Conservation (phyloP, 345 rosid genomes). For the Turritis glabra region DNA sequence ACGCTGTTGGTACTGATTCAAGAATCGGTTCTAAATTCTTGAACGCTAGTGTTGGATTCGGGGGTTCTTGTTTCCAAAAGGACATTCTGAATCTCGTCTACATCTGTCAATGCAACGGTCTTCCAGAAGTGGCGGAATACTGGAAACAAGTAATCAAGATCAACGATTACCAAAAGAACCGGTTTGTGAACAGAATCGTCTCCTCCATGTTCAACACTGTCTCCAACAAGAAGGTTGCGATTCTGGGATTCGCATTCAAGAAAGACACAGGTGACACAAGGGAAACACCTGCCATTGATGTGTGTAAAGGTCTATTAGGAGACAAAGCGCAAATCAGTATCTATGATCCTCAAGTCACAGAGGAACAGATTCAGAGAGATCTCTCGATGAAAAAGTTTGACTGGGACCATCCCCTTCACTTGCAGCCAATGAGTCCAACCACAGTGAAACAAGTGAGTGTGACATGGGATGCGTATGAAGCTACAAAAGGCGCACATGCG, state of each 20-base stretch:
- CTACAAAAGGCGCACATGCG: constrained; percentile 80
- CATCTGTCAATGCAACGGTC: constrained; percentile 93
- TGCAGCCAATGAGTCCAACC: constrained; percentile 90
- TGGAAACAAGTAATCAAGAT: constrained; percentile 97
- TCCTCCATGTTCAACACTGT: constrained; percentile 92
- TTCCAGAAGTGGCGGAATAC: constrained; percentile 90
- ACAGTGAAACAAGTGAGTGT: constrained; percentile 75
- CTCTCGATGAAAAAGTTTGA: constrained; percentile 90
- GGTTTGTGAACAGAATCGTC: constrained; percentile 84
- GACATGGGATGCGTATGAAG: constrained; percentile 85
- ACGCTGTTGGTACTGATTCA: constrained; percentile 80
- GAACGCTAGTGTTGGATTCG: constrained; percentile 89
- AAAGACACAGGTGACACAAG: constrained; percentile 92
- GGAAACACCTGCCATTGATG: constrained; percentile 92
- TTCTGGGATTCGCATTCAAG: constrained; percentile 88
- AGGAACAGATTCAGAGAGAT: constrained; percentile 90
- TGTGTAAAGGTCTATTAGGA: constrained; percentile 89
- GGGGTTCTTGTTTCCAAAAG: constrained; percentile 92
- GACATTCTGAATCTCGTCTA: constrained; percentile 85
- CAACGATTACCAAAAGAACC: constrained; percentile 84
- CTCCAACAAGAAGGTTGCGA: constrained; percentile 76
- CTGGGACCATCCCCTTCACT: constrained; percentile 93
- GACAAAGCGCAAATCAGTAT: constrained; percentile 83
- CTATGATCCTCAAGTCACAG: constrained; percentile 85
- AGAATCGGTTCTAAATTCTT: constrained; percentile 89